Evolutionary conservation across 73 alveolate species (phyloP), one percentile per base, ranked within the genome.

Genomic region (Effrenium voratum): DNA sequence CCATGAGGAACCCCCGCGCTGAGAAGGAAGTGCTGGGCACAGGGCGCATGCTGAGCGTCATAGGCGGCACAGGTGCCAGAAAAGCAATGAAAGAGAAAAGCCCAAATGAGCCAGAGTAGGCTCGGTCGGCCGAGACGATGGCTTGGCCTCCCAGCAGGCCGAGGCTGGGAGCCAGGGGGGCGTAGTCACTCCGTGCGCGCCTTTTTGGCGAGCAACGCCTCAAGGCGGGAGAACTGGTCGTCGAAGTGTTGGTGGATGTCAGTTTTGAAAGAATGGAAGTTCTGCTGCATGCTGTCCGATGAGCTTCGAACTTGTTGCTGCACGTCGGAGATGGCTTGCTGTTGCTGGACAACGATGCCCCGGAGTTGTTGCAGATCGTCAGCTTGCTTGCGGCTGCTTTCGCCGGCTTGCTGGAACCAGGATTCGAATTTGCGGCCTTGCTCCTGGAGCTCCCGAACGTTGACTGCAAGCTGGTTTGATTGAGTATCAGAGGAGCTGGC

Each of bases 161-260:
- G 50, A 2, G 38, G n/a, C 41, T 38, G 36, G 75, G 50, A 82
- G 6, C 93, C 68, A 16, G 77, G 55, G 36, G 2, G 93, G n/a
- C 28, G 38, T 82, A 82, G 93, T 82, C 93, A 82, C 36, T 26
- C 77, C 30, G 52, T 40, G 10, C 70, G 91, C 1, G 3, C 52
- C 30, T 50, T 49, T 76, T 82, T 47, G 26, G 41, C 52, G 13
- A 82, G 52, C 55, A 82, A n/a, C 19, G 93, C 93, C 76, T 82
- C 75, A 19, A 82, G 50, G 40, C 76, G 6, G 38, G 22, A 13
- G 12, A 82, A 50, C 76, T 82, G 93, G 10, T 26, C 57, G 52
- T 36, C 40, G 32, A 82, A 36, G 47, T n/a, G 49, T 2, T 16
- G 2, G 1, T 32, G 47, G 1, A 70, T 32, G 3, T 70, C 81